These are phyloP conservation scores for Jaltomata sinuosa DNA, from an alignment of 257 asterid genomes.

Conservation along the genomic window DNA sequence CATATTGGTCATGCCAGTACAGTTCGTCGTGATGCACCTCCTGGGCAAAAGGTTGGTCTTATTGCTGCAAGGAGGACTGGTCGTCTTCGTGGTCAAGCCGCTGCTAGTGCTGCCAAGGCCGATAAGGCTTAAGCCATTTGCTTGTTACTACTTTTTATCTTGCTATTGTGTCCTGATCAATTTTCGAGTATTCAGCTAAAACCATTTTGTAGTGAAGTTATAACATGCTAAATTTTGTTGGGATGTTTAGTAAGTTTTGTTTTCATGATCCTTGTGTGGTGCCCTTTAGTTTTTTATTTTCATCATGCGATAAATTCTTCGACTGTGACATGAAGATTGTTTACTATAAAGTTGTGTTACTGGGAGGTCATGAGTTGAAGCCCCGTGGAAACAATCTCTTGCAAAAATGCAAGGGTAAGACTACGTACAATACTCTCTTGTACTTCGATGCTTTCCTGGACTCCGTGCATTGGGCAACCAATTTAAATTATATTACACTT, in stretches of 20 bases:
- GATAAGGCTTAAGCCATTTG: slow-evolving; percentile 17
- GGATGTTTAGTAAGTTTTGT: not conserved
- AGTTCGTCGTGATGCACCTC: slow-evolving; percentile 61
- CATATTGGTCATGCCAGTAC: slow-evolving; percentile 59
- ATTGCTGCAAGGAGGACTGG: slow-evolving; percentile 58
- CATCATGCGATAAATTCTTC: too few species aligned
- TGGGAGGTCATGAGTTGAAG: too few species aligned
- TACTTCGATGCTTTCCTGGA: too few species aligned
- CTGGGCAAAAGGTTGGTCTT: slow-evolving; percentile 57
- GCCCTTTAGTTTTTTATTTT: too few species aligned
- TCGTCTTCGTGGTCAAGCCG: slow-evolving; percentile 60
- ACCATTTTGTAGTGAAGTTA: not conserved
- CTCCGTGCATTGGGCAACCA: too few species aligned
- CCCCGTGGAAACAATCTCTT: too few species aligned
- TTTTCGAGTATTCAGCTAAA: not conserved
- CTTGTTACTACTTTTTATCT: not conserved
- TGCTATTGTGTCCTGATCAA: not conserved
- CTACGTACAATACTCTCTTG: too few species aligned
- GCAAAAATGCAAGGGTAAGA: too few species aligned
- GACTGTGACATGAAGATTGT: too few species aligned
- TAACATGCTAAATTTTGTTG: not conserved
- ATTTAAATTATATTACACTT: too few species aligned
- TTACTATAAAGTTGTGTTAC: too few species aligned
- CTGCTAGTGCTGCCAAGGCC: slow-evolving; percentile 44
- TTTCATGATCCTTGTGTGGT: not conserved